These are phyloP conservation scores for Nemania sp. DNA, from an alignment of 2,329 filamentous ascomycete genomes.

Conservation along the genomic window DNA sequence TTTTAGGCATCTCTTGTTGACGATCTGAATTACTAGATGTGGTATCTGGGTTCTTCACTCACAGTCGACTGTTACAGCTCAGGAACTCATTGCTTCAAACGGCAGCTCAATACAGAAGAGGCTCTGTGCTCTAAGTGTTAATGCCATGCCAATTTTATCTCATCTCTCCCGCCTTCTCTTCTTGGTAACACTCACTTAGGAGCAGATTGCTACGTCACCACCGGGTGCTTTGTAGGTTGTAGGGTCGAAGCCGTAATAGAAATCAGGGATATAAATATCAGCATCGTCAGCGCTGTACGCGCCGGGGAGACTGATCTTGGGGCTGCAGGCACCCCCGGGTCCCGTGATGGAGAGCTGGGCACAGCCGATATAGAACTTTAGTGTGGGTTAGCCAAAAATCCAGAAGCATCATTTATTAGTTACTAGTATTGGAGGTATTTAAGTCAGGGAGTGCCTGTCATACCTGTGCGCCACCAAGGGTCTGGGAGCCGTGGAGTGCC, in stretches of 20 bases:
- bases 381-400: background rate
- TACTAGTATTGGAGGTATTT: background rate
- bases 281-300: constrained; percentile 48
- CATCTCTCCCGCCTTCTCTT: background rate
- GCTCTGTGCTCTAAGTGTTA: too few species aligned
- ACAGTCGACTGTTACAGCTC: too few species aligned
- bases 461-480: constrained; percentile 45
- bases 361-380: constrained; percentile 52
- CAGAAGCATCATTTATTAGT: too few species aligned
- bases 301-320: constrained; percentile 50
- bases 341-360: constrained; percentile 51
- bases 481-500: constrained; percentile 50
- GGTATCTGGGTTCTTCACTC: too few species aligned
- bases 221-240: constrained; percentile 50
- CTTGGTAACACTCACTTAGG: background rate
- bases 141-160: background rate
- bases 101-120: too few species aligned
- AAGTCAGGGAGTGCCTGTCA: background rate
- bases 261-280: constrained; percentile 49
- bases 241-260: constrained; percentile 52
- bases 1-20: too few species aligned
- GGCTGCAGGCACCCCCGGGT: constrained; percentile 48
- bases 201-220: constrained; percentile 32
- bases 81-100: too few species aligned
- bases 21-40: too few species aligned